Evolutionary conservation across 1,284 basidiomycete species (phyloP).

Genomic region (Puccinia polysora): DNA sequence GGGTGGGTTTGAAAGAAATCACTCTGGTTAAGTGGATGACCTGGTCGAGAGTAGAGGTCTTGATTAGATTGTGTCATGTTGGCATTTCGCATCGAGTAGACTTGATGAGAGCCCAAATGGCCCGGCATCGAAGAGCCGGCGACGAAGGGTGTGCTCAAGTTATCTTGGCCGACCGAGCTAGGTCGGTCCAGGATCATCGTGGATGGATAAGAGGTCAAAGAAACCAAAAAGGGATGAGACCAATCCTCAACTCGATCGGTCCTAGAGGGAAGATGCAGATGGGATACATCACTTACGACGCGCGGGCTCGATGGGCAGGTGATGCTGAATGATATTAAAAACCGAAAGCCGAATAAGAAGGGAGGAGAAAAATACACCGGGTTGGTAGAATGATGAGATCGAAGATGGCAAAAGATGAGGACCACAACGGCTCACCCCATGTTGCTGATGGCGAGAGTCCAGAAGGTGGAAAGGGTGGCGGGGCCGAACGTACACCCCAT

Average conservation of each 20-base stretch:
- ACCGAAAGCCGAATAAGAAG: background rate
- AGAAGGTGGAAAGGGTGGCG: constrained; percentile 10
- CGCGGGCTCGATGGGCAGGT: constrained; percentile 24
- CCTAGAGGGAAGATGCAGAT: background rate
- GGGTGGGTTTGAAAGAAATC: background rate
- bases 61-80: background rate
- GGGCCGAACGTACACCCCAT: constrained; percentile 16
- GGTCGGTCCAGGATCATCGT: no score
- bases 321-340: constrained; percentile 1
- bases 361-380: background rate
- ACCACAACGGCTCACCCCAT: constrained; percentile 3
- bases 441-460: background rate
- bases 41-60: background rate
- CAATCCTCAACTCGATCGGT: background rate
- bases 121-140: constrained; percentile 14
- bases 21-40: background rate
- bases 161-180: constrained; percentile 34
- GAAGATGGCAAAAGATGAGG: no score
- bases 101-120: background rate
- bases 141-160: constrained; percentile 31
- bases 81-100: background rate
- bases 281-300: constrained; percentile 17
- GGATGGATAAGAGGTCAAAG: background rate
- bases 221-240: background rate
- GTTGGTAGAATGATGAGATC: background rate